phyloP scores from a whole-genome alignment of 768 basidiomycete species.

The Leccinum truebloodii region DNA sequence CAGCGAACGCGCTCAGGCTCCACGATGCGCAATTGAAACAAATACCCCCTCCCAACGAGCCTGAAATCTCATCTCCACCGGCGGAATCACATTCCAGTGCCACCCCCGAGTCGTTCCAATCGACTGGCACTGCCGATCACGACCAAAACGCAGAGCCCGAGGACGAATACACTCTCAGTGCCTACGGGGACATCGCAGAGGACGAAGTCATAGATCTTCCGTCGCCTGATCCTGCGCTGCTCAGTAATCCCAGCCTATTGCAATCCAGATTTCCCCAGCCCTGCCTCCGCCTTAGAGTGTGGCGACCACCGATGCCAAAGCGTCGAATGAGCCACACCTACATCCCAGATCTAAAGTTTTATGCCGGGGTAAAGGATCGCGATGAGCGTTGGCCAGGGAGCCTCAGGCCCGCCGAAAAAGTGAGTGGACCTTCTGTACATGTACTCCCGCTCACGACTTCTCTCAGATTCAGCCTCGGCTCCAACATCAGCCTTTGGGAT shows the following conservation, averaged over 20 bases:
- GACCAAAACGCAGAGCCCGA: slow-evolving; percentile 19
- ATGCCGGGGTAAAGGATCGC: neutral
- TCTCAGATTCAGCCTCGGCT: slow-evolving; percentile 3
- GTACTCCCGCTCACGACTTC: neutral
- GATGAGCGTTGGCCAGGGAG: slow-evolving; percentile 19
- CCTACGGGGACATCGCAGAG: slow-evolving; percentile 48
- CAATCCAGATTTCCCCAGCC: slow-evolving; percentile 12
- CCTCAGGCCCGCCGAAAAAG: slow-evolving; percentile 12
- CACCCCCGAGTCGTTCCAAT: neutral
- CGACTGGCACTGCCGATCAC: neutral
- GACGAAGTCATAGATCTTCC: slow-evolving; percentile 39
- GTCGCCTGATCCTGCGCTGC: slow-evolving; percentile 1
- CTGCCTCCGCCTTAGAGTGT: slow-evolving; percentile 28
- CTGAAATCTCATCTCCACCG: neutral
- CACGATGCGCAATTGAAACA: neutral
- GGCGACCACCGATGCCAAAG: slow-evolving; percentile 31
- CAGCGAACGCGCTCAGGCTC: too few relatives aligned
- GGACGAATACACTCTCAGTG: slow-evolving; percentile 42
- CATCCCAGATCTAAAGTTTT: slow-evolving; percentile 9
- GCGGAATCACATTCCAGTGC: neutral
- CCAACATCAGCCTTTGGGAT: too few relatives aligned
- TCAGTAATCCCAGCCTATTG: neutral
- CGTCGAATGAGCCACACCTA: slow-evolving; percentile 17
- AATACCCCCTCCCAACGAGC: neutral
- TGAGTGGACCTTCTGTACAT: slow-evolving; percentile 8